Evolutionary conservation across 2,329 filamentous ascomycete species (phyloP), one percentile per base, ranked within the genome.

Genomic region (Cryphonectria japonica): DNA sequence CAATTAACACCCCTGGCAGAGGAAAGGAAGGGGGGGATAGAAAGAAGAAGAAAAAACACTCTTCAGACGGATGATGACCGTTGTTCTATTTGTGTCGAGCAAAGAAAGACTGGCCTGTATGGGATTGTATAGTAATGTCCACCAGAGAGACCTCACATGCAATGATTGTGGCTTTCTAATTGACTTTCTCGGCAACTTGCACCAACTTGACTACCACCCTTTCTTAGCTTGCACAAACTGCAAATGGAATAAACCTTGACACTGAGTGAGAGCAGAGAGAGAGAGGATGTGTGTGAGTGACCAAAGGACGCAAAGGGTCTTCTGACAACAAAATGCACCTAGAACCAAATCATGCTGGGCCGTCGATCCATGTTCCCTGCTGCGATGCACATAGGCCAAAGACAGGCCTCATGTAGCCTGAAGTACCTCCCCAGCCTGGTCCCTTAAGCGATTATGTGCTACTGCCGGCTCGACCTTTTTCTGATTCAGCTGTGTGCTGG

Each of bases 331-430:
- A 64, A 63, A 65, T 63, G 62, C 43, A 71, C 63, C 26, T 57
- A 63, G 60, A 37, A 37, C 69, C 69, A 61, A 41, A 72, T 70
- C 59, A 69, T 52, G 65, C 68, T 67, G 68, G 64, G 62, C 65
- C 52, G 52, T 43, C 32, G 46, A 71, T 61, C 69, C 71, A 61
- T 64, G 66, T 71, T 59, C 71, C 71, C 66, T 71, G 66, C 50
- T 11, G 11, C 8, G 43, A 57, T 32, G 43, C 41, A 54, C 16
- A 50, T 19, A 50, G 13, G 16, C 26, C 39, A 16, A 43, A 46
- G 22, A 43, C 14, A 46, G 39, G 57, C 41, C 37, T 29, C 68
- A 66, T 59, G 71, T 72, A 66, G 46, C 46, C 46, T 60, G 43
- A 67, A 71, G 57, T 69, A 70, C 39, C 39, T 26, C 22, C 52